These are phyloP conservation scores for Camellia oleifera DNA, from an alignment of 179 eudicot genomes.

Conservation along the genomic window DNA sequence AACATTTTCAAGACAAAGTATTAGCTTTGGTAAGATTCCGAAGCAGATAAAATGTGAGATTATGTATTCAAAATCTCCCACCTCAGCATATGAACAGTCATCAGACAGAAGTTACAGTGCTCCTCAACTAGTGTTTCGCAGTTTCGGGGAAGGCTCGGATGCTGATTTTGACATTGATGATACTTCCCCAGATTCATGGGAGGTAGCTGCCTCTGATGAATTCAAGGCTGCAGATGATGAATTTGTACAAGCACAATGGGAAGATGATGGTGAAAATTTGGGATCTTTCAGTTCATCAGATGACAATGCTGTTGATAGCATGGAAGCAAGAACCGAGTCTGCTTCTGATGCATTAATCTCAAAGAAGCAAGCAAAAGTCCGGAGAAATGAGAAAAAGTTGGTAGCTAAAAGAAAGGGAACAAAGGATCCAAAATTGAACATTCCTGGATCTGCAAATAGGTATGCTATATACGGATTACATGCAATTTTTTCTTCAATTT, in stretches of 20 bases:
- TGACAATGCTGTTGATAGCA: constrained; percentile 9
- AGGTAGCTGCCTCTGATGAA: constrained; percentile 27
- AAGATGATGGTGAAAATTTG: constrained; percentile 21
- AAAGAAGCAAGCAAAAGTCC: constrained; percentile 22
- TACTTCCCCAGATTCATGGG: constrained; percentile 17
- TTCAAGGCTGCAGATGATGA: constrained; percentile 20
- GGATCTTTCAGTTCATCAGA: constrained; percentile 13
- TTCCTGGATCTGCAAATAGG: constrained; percentile 71
- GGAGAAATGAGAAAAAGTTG: constrained; percentile 30
- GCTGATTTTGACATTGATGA: constrained; percentile 18
- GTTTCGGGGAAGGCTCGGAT: constrained; percentile 20
- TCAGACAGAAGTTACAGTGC: constrained; percentile 10
- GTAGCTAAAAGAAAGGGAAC: constrained; percentile 31
- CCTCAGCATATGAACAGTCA: constrained; percentile 18
- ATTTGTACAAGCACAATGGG: constrained; percentile 14
- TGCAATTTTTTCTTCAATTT: neutral
- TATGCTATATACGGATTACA: constrained; percentile 11
- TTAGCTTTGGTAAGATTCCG: constrained; percentile 73
- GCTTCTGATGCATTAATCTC: constrained; percentile 22
- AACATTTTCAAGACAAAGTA: constrained; percentile 49
- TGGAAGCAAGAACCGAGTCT: constrained; percentile 21
- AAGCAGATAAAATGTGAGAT: constrained; percentile 77
- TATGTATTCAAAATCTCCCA: constrained; percentile 32
- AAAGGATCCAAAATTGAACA: constrained; percentile 34
- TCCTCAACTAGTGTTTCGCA: constrained; percentile 19